phyloP scores from a whole-genome alignment of 1,284 basidiomycete genomes.

The Cutaneotrichosporon sp. region DNA sequence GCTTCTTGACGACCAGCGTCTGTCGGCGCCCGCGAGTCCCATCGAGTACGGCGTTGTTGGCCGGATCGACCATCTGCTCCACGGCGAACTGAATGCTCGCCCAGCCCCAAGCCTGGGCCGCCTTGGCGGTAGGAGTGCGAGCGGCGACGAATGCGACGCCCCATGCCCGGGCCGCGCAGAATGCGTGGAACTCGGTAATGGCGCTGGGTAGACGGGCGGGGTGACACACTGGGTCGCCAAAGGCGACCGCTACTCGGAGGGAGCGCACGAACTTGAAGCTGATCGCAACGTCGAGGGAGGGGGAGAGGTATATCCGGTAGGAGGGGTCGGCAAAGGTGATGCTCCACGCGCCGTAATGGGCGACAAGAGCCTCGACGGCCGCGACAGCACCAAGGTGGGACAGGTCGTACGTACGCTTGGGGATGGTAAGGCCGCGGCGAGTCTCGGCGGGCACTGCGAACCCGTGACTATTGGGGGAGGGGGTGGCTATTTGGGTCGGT shows the following conservation, averaged over 20 bases:
- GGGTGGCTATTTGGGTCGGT: background rate
- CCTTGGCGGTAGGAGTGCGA: background rate
- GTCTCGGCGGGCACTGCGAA: background rate
- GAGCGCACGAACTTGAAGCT: constrained; percentile 15
- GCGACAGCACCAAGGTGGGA: constrained; percentile 13
- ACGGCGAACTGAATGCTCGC: constrained; percentile 16
- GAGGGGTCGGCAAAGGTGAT: constrained; percentile 21
- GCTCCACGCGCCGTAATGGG: constrained; percentile 18
- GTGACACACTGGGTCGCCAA: constrained; percentile 18
- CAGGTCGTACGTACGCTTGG: constrained; percentile 3
- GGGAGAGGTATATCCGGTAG: constrained; percentile 20
- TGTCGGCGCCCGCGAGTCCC: constrained; percentile 17
- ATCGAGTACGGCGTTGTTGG: constrained; percentile 16
- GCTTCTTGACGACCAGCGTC: constrained; percentile 10
- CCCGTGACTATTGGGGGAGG: background rate
- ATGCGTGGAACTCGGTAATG: constrained; percentile 12
- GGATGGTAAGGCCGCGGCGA: background rate
- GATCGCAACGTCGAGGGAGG: constrained; percentile 15
- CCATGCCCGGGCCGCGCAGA: constrained; percentile 5
- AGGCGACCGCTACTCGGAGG: constrained; percentile 14
- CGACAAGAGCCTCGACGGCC: constrained; percentile 13
- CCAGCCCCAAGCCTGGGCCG: constrained; percentile 7
- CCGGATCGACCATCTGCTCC: constrained; percentile 20
- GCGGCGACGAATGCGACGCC: constrained; percentile 18
- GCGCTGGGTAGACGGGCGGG: background rate